These are phyloP conservation scores for Malbranchea zuffiana DNA, from an alignment of 2,329 filamentous ascomycete genomes.

Conservation along the genomic window DNA sequence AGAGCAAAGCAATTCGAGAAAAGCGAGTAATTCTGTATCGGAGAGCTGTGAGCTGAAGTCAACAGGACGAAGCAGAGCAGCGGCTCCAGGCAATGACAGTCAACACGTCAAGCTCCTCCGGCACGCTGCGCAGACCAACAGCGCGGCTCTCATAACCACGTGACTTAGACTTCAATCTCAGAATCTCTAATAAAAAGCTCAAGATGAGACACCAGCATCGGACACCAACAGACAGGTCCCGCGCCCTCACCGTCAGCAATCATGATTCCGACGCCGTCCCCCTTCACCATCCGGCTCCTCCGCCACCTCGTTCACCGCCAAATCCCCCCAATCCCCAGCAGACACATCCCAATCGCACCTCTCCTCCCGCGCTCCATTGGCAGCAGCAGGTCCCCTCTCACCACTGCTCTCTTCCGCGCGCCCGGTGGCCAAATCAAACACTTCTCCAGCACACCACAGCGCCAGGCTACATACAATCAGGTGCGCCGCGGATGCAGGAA, in stretches of 20 bases:
- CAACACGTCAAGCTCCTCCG: slow-evolving; percentile 31
- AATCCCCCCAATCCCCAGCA: slow-evolving; percentile 23
- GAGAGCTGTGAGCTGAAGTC: too few relatives aligned
- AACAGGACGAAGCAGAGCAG: too few relatives aligned
- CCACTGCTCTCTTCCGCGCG: slow-evolving; percentile 18
- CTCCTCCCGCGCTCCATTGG: slow-evolving; percentile 16
- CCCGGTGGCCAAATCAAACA: slow-evolving; percentile 25
- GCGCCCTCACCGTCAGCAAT: slow-evolving; percentile 3
- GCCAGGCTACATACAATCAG: slow-evolving; percentile 59
- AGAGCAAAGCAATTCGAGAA: background rate
- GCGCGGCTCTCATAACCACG: slow-evolving; percentile 21
- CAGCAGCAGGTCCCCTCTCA: slow-evolving; percentile 17
- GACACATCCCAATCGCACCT: slow-evolving; percentile 16
- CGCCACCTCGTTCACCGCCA: slow-evolving; percentile 20
- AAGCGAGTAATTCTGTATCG: too few relatives aligned
- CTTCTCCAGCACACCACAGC: slow-evolving; percentile 49
- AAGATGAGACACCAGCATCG: too few relatives aligned
- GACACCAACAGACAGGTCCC: background rate
- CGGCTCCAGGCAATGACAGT: slow-evolving; percentile 16
- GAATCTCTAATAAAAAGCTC: slow-evolving; percentile 9
- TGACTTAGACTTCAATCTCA: slow-evolving; percentile 12
- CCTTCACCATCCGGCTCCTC: slow-evolving; percentile 26
- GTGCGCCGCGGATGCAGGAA: slow-evolving; percentile 66
- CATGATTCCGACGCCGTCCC: slow-evolving; percentile 25
- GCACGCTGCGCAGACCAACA: slow-evolving; percentile 18